Evolutionary conservation across 2,329 filamentous ascomycete species (phyloP).

Genomic region (Davidsoniella eucalypti): DNA sequence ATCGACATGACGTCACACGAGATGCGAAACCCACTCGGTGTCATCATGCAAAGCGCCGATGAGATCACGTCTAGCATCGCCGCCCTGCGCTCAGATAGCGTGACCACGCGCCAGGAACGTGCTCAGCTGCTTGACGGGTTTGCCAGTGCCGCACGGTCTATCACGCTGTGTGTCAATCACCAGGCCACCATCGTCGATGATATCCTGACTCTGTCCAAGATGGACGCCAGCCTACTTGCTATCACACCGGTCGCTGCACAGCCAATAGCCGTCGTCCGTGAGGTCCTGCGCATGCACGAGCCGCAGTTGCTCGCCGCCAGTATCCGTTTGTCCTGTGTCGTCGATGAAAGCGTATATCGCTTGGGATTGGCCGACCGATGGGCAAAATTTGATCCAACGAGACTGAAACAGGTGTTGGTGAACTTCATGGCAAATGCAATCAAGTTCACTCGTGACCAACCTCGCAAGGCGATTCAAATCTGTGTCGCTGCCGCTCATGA

Average conservation of each 20-base stretch:
- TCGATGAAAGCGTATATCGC: conserved; percentile 50
- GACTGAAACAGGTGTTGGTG: conserved; percentile 58
- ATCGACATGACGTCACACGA: conserved; percentile 62
- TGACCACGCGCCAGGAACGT: conserved; percentile 25
- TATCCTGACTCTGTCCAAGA: conserved; percentile 48
- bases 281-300: conserved; percentile 65
- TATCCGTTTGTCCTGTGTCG: conserved; percentile 52
- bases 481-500: conserved; percentile 46
- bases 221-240: conserved; percentile 53
- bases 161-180: conserved; percentile 63
- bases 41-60: conserved; percentile 60
- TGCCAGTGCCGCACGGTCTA: conserved; percentile 66
- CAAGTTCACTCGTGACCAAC: conserved; percentile 47
- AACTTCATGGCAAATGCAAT: conserved; percentile 57
- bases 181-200: conserved; percentile 59
- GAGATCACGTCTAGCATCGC: conserved; percentile 43
- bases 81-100: conserved; percentile 23
- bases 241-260: conserved; percentile 56
- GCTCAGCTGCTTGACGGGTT: conserved; percentile 35
- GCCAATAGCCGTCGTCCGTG: conserved; percentile 49
- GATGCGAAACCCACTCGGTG: conserved; percentile 61
- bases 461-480: conserved; percentile 43
- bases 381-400: conserved; percentile 59
- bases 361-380: conserved; percentile 45
- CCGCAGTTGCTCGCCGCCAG: conserved; percentile 55